Evolutionary conservation across 768 basidiomycete species (phyloP).

Genomic region (Rhodotorula paludigena): DNA sequence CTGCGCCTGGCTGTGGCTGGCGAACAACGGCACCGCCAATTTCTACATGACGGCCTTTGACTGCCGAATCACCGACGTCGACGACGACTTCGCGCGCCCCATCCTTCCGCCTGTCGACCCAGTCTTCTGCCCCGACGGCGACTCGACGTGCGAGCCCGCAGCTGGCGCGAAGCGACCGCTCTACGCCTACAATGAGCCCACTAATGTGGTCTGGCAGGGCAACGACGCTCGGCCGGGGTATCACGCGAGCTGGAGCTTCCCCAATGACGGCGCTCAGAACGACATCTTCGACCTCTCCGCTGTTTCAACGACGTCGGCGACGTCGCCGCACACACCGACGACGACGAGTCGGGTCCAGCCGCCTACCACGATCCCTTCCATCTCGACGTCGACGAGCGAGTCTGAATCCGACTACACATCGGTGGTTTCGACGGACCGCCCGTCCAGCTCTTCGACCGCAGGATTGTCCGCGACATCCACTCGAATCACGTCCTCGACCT

Average conservation of each 20-base stretch:
- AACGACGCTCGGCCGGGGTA: constrained; percentile 27
- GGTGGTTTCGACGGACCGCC: too few species aligned
- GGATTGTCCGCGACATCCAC: too few species aligned
- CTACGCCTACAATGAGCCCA: constrained; percentile 23
- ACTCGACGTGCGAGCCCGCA: constrained; percentile 1
- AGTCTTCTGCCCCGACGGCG: constrained; percentile 3
- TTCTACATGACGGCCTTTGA: constrained; percentile 29
- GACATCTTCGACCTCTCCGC: constrained; percentile 24
- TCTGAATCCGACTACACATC: too few species aligned
- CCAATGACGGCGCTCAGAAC: constrained; percentile 22
- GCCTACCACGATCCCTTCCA: not conserved
- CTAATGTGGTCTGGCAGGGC: constrained; percentile 1
- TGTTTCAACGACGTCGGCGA: too few species aligned
- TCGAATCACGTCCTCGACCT: too few species aligned
- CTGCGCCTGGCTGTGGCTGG: constrained; percentile 41
- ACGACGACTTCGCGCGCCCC: not conserved
- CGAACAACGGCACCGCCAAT: constrained; percentile 31
- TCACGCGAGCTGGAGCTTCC: constrained; percentile 9
- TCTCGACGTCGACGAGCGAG: too few species aligned
- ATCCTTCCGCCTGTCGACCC: constrained; percentile 16
- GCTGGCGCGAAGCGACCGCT: constrained; percentile 22
- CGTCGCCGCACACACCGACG: too few species aligned
- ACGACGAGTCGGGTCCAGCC: not conserved
- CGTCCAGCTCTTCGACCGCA: too few species aligned
- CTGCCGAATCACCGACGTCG: constrained; percentile 8